Percentiles rank a stretch among this genome's conserved stretches.
Evolutionary conservation across 139 green algal genomes (phyloP).

Genomic region (Monoraphidium neglectum): DNA sequence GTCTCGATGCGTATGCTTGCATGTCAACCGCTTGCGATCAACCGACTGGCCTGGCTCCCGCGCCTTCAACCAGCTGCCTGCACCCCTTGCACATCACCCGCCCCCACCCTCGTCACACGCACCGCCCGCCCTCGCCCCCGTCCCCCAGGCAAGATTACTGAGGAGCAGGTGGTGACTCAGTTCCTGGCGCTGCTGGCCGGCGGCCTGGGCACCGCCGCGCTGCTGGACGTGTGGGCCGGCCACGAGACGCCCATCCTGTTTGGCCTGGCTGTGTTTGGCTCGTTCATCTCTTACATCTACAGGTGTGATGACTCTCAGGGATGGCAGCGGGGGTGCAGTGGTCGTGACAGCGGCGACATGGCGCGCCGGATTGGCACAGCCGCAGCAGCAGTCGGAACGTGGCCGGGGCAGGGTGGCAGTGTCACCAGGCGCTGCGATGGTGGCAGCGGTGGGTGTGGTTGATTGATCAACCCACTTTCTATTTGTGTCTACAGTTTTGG

Average conservation of each 20-base stretch:
- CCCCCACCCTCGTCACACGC: no score
- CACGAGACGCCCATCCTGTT: slow-evolving; percentile 68
- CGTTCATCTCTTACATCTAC: slow-evolving; percentile 99
- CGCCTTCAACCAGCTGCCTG: no score
- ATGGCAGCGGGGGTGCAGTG: no score
- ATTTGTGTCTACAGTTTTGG: no score
- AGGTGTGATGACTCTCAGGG: slow-evolving; percentile 27
- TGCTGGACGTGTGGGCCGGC: slow-evolving; percentile 81
- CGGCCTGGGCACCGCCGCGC: slow-evolving; percentile 80
- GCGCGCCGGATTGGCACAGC: no score
- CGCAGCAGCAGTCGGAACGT: no score
- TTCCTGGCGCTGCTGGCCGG: slow-evolving; percentile 85
- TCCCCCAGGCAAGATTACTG: slow-evolving; percentile 77
- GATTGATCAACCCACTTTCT: neutral
- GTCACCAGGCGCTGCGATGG: neutral
- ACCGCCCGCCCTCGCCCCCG: neutral
- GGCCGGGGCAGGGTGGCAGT: no score
- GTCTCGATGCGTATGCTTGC: no score
- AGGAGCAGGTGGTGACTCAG: slow-evolving; percentile 87
- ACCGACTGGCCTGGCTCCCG: no score
- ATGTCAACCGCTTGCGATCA: no score
- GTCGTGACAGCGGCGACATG: no score
- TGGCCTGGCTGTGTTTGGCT: slow-evolving; percentile 86
- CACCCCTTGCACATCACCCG: no score
- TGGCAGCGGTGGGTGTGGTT: neutral